Evolutionary conservation across 2,329 filamentous ascomycete species (phyloP).

Genomic region (Colletotrichum sansevieriae): DNA sequence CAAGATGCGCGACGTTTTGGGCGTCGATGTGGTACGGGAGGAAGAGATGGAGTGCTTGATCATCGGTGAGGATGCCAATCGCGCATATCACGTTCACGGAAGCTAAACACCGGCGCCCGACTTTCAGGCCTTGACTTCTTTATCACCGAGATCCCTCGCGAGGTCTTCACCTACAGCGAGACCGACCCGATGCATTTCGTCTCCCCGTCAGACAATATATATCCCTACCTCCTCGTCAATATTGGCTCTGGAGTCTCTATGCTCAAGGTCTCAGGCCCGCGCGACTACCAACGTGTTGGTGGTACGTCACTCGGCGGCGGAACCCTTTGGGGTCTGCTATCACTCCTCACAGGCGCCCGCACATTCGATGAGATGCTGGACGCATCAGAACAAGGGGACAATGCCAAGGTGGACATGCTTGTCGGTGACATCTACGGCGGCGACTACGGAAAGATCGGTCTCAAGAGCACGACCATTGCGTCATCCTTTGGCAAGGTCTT

Average conservation of each 20-base stretch:
- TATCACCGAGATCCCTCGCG: constrained; percentile 95
- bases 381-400: constrained; percentile 91
- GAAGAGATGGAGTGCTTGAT: constrained; percentile 99
- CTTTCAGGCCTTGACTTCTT: constrained; percentile 91
- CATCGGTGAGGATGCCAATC: constrained; percentile 73
- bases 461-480: constrained; percentile 96
- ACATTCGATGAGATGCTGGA: constrained; percentile 99
- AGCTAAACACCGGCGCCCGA: background rate
- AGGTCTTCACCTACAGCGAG: constrained; percentile 97
- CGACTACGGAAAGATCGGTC: constrained; percentile 94
- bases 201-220: constrained; percentile 82
- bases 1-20: constrained; percentile 83
- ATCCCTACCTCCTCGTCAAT: constrained; percentile 97
- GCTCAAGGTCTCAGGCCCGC: constrained; percentile 94
- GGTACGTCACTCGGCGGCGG: constrained; percentile 95
- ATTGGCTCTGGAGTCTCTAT: constrained; percentile 98
- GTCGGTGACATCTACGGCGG: constrained; percentile 98
- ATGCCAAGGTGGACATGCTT: constrained; percentile 92
- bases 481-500: constrained; percentile 98
- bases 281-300: constrained; percentile 89
- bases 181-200: constrained; percentile 91
- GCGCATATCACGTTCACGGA: too few relatives aligned
- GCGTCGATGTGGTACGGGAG: constrained; percentile 89
- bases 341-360: constrained; percentile 89
- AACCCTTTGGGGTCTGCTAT: constrained; percentile 96